Conservation (phyloP, 1,139 yeast species). For the Saccharomyces hybrid region DNA sequence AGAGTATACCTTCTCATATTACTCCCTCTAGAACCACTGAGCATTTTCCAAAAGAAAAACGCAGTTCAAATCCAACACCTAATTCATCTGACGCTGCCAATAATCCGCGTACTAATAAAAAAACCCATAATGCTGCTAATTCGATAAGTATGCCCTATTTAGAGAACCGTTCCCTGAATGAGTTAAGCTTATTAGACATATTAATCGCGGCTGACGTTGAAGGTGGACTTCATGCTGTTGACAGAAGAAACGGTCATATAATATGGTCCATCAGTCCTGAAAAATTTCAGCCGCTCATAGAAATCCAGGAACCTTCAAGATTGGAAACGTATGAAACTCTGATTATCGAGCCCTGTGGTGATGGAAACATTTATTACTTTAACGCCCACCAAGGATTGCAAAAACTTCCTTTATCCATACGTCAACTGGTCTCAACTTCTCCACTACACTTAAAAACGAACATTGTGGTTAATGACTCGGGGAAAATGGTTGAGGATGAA, state of each 20-base stretch:
- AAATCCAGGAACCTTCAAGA: conserved; percentile 20
- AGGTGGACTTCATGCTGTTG: conserved; percentile 79
- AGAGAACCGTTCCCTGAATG: conserved; percentile 17
- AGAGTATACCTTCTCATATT: neutral
- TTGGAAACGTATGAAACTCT: conserved; percentile 37
- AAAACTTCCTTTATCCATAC: conserved; percentile 74
- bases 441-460: conserved; percentile 57
- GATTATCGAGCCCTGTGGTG: conserved; percentile 88
- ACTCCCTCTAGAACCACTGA: neutral
- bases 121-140: conserved; percentile 6
- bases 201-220: conserved; percentile 76
- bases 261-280: conserved; percentile 65
- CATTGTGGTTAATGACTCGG: conserved; percentile 32
- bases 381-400: conserved; percentile 70
- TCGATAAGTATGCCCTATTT: conserved; percentile 9
- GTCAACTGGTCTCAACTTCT: conserved; percentile 70
- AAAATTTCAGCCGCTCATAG: conserved; percentile 24
- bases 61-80: neutral
- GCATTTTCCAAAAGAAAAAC: neutral
- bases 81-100: neutral
- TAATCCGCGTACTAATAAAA: neutral
- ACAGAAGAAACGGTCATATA: conserved; percentile 66
- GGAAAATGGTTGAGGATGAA: conserved; percentile 54
- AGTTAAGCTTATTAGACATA: conserved; percentile 42
- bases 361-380: conserved; percentile 81